These are phyloP conservation scores for Huntiella bhutanensis DNA, from an alignment of 2,329 filamentous ascomycete species.

Conservation along the genomic window DNA sequence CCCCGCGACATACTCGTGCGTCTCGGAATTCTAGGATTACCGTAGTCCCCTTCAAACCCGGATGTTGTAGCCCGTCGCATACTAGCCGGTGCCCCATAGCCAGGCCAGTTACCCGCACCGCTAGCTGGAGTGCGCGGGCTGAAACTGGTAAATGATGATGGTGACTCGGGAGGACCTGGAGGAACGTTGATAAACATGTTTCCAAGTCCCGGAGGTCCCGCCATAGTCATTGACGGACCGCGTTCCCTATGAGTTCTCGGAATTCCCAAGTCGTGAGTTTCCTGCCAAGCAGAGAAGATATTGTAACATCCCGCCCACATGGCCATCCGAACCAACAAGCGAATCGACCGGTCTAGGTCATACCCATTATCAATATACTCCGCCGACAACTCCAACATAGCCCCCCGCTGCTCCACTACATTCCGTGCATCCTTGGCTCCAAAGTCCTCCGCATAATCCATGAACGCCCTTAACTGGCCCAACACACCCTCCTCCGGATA, in stretches of 20 bases:
- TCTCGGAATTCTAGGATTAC: neutral
- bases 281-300: neutral
- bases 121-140: constrained; percentile 6
- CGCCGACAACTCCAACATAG: no score
- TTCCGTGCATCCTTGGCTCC: no score
- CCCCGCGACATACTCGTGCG: constrained; percentile 8
- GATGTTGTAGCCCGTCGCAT: neutral
- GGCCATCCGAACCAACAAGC: neutral
- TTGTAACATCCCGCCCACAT: neutral
- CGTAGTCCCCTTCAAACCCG: constrained; percentile 2
- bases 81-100: neutral
- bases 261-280: neutral
- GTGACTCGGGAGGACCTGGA: neutral
- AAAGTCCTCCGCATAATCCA: neutral
- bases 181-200: neutral
- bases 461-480: constrained; percentile 2
- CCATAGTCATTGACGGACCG: neutral
- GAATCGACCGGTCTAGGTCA: neutral
- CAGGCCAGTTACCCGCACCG: neutral
- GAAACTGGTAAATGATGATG: constrained; percentile 6
- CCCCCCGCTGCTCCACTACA: no score
- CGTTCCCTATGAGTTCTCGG: neutral
- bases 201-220: neutral
- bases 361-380: neutral
- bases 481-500: constrained; percentile 1